Conservation (phyloP, 768 basidiomycete genomes). For the Daedaleopsis sinensis region DNA sequence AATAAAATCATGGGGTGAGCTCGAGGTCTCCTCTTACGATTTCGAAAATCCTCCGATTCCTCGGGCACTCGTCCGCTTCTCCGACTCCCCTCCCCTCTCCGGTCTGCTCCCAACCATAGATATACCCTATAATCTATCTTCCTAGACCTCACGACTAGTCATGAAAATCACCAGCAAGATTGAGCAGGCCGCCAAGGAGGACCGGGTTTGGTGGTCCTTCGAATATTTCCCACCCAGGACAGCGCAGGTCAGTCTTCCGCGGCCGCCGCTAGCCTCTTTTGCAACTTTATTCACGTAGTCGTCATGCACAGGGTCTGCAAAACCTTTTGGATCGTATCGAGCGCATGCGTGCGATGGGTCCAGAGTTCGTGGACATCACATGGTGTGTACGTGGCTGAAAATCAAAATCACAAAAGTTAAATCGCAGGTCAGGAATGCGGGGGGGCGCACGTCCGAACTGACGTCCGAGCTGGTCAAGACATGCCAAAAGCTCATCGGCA, state of each 20-base stretch:
- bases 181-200: constrained; percentile 79
- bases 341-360: constrained; percentile 93
- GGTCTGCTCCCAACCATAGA: constrained; percentile 9
- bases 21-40: constrained; percentile 5
- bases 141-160: constrained; percentile 25
- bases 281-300: constrained; percentile 6
- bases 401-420: background rate
- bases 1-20: background rate
- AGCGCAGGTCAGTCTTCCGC: constrained; percentile 66
- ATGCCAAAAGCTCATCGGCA: constrained; percentile 88
- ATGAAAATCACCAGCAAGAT: constrained; percentile 99
- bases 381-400: constrained; percentile 48
- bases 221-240: constrained; percentile 98
- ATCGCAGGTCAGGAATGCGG: constrained; percentile 76
- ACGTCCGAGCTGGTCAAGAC: constrained; percentile 94
- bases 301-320: constrained; percentile 71
- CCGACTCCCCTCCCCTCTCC: constrained; percentile 2
- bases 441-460: constrained; percentile 92
- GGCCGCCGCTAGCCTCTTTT: constrained; percentile 8
- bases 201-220: constrained; percentile 96
- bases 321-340: constrained; percentile 98
- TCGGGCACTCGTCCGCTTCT: constrained; percentile 10
- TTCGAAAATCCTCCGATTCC: constrained; percentile 4
- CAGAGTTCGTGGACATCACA: constrained; percentile 98
- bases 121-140: constrained; percentile 14